Conservation (phyloP, 257 asterid genomes). For the Salvia hispanica region DNA sequence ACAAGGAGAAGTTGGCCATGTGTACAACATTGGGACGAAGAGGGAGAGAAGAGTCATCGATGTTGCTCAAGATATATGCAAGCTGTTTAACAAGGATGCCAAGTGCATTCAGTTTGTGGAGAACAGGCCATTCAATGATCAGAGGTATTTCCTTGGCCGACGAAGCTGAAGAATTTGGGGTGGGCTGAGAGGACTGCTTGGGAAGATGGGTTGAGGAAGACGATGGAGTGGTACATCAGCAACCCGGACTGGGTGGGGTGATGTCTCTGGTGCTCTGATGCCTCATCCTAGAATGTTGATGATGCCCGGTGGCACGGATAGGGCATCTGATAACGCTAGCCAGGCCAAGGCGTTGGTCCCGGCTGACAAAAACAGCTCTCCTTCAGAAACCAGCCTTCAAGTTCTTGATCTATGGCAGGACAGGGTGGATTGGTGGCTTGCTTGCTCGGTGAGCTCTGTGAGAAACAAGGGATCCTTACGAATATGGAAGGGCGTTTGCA, state of each 20-base stretch:
- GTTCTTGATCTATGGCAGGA: slow-evolving; percentile 63
- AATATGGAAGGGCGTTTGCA: slow-evolving; percentile 66
- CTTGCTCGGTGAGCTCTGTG: slow-evolving; percentile 60
- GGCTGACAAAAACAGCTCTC: slow-evolving; percentile 25
- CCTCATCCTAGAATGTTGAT: slow-evolving; percentile 74
- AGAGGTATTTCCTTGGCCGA: slow-evolving; percentile 67
- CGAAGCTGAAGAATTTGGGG: slow-evolving; percentile 63
- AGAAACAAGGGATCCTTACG: slow-evolving; percentile 58
- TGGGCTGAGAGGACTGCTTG: slow-evolving; percentile 64
- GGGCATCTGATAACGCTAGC: slow-evolving; percentile 35
- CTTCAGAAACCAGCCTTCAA: slow-evolving; percentile 40
- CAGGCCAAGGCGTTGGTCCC: slow-evolving; percentile 36
- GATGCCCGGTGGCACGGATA: slow-evolving; percentile 61
- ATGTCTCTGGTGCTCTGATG: slow-evolving; percentile 68
- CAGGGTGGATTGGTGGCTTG: slow-evolving; percentile 72
- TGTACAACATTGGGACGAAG: slow-evolving; percentile 65
- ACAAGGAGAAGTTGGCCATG: slow-evolving; percentile 73
- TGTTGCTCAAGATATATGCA: slow-evolving; percentile 64
- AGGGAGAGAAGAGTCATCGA: slow-evolving; percentile 66
- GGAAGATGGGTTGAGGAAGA: slow-evolving; percentile 63
- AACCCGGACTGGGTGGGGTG: slow-evolving; percentile 82
- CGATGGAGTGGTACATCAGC: slow-evolving; percentile 65
- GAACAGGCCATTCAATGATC: slow-evolving; percentile 77
- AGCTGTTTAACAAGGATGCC: slow-evolving; percentile 54
- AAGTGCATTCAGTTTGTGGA: slow-evolving; percentile 63